Evolutionary conservation across 805 yeast genomes (phyloP), one percentile per base, ranked within the genome.

Genomic region (Saturnispora sekii): DNA sequence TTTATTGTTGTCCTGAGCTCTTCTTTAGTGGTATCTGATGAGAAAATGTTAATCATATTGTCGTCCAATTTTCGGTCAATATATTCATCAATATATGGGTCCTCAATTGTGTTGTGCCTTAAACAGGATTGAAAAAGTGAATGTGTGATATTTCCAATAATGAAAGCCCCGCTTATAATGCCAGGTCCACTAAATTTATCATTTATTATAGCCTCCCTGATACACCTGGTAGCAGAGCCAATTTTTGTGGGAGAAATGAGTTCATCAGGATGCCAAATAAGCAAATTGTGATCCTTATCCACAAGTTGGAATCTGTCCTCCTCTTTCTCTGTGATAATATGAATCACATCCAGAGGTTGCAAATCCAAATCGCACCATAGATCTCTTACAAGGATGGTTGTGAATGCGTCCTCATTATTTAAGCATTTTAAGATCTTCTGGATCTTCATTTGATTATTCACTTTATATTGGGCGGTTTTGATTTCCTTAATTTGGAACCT

Each of bases 131-230:
- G 90, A 51, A 93, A 77, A 1, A 90, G 60, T 39, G 74, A 74
- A 60, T 93, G 99, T 4, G 85, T 79, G 29, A 89, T 80, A 32
- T 73, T 79, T 8, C 99, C 99, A n/a, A 82, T 72, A 5, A 87
- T 67, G 50, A 88, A 63, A 0, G 84, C 79, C n/a, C 77, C 58
- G 2, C 78, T 70, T 10, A 75, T 63, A n/a, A 70, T 84, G 1
- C 86, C 85, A 0, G 84, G 81, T 37, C 77, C 74, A 17, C 71
- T 68, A 34, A 84, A 66, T 38, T 80, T 66, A 28, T 72, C 68
- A 30, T 68, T 65, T 4, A 90, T 60, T 0, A 85, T 79, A 0
- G 90, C 76, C 47, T 79, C 75, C 45, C 98, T 66, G 29, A 77
- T 67, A 57, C 98, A 93, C 15, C 67, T 70, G 29, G 86, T 65